Conservation (phyloP, 1,139 yeast species). For the Spathaspora sp. region DNA sequence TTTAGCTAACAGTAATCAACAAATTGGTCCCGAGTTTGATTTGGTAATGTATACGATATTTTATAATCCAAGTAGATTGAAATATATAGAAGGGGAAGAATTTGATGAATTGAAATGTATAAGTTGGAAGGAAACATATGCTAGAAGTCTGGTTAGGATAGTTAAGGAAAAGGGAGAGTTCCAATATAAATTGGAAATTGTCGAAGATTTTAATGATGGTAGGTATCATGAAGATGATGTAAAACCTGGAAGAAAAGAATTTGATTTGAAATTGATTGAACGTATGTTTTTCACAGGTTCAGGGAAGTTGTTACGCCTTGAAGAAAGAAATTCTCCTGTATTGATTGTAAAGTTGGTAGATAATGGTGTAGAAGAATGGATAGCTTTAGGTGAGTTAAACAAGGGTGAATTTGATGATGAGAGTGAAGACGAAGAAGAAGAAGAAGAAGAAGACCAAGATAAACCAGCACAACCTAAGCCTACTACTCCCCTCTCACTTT, state of each 20-base stretch:
- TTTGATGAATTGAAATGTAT: slow-evolving; percentile 37
- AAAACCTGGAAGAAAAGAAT: slow-evolving; percentile 28
- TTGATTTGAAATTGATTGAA: slow-evolving; percentile 45
- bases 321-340: slow-evolving; percentile 67
- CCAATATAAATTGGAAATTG: slow-evolving; percentile 46
- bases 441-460: slow-evolving; percentile 18
- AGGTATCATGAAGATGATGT: slow-evolving; percentile 66
- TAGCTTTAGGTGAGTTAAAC: slow-evolving; percentile 51
- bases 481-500: slow-evolving; percentile 46
- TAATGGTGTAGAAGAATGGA: slow-evolving; percentile 42
- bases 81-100: slow-evolving; percentile 29
- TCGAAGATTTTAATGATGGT: slow-evolving; percentile 69
- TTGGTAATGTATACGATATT: slow-evolving; percentile 65
- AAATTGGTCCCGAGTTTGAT: slow-evolving; percentile 63
- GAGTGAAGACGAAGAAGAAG: slow-evolving; percentile 26
- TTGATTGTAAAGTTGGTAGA: slow-evolving; percentile 52
- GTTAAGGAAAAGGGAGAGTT: slow-evolving; percentile 23
- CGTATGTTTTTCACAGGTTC: slow-evolving; percentile 72
- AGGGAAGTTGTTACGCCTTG: slow-evolving; percentile 64
- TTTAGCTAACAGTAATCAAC: slow-evolving; percentile 20
- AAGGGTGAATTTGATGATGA: slow-evolving; percentile 29
- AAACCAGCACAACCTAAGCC: slow-evolving; percentile 7
- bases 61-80: slow-evolving; percentile 53
- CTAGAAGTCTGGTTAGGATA: slow-evolving; percentile 52
- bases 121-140: slow-evolving; percentile 75